Percentiles rank a stretch among this genome's conserved stretches.
These are phyloP conservation scores for Boletus semigastroideus DNA, from an alignment of 1,284 basidiomycete species.

Conservation along the genomic window DNA sequence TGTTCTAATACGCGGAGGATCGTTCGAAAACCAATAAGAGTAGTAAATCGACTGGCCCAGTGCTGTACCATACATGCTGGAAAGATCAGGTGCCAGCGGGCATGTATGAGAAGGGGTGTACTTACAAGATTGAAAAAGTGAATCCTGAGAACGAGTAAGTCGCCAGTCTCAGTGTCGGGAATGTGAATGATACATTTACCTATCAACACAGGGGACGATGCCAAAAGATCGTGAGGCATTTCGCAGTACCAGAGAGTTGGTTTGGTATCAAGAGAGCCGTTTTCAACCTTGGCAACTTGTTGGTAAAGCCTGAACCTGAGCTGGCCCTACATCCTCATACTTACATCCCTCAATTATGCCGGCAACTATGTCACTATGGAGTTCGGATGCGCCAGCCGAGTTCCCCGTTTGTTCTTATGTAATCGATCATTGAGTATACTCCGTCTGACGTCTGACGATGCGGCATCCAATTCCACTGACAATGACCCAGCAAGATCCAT, in stretches of 20 bases:
- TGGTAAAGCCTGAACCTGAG: too few relatives aligned
- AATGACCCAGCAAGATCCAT: neutral
- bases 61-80: conserved; percentile 10
- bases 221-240: conserved; percentile 4
- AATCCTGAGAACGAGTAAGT: conserved; percentile 3
- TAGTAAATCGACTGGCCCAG: conserved; percentile 9
- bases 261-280: too few relatives aligned
- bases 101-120: neutral
- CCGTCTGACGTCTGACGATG: too few relatives aligned
- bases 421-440: too few relatives aligned
- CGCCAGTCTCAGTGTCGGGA: too few relatives aligned
- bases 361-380: too few relatives aligned
- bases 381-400: too few relatives aligned
- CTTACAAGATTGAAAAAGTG: conserved; percentile 6
- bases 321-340: too few relatives aligned
- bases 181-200: neutral
- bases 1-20: neutral
- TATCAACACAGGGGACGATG: conserved; percentile 6
- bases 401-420: too few relatives aligned
- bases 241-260: neutral
- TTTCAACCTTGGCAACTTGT: too few relatives aligned
- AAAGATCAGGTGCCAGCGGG: neutral
- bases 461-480: too few relatives aligned
- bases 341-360: too few relatives aligned
- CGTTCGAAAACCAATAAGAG: conserved; percentile 2